phyloP scores from a whole-genome alignment of 257 asterid genomes.

The Hygrophila difformis region DNA sequence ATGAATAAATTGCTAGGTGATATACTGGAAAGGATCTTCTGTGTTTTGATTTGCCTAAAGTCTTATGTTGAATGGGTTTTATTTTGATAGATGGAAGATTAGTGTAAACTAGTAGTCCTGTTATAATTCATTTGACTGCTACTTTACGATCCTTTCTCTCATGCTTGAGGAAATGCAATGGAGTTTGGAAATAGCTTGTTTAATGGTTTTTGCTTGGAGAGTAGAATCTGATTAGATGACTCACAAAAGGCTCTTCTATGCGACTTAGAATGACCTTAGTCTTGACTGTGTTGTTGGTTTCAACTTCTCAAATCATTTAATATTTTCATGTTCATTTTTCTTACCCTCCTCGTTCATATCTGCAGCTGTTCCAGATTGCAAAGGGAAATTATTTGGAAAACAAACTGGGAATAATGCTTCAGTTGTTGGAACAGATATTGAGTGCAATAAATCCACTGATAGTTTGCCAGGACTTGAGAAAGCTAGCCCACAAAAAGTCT shows the following conservation, averaged over 20 bases:
- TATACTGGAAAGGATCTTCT: slow-evolving; percentile 1
- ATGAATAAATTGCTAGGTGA: not conserved
- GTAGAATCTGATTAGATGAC: not conserved
- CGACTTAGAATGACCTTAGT: not conserved
- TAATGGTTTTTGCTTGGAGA: not conserved
- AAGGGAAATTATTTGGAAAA: slow-evolving; percentile 35
- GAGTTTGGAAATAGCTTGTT: not conserved
- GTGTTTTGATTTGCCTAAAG: slow-evolving; percentile 7
- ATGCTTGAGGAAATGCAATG: not conserved
- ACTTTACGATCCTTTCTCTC: not conserved
- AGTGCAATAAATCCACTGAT: slow-evolving; percentile 20
- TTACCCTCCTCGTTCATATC: slow-evolving; percentile 16
- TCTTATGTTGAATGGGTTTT: not conserved
- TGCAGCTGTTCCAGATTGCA: slow-evolving; percentile 35
- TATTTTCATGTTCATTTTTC: slow-evolving; percentile 7
- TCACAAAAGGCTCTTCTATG: not conserved
- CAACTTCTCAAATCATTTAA: slow-evolving; percentile 3
- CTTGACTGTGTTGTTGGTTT: slow-evolving; percentile 5
- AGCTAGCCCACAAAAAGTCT: slow-evolving; percentile 28
- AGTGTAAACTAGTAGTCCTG: slow-evolving; percentile 4
- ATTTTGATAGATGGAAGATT: slow-evolving; percentile 2
- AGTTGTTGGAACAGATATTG: slow-evolving; percentile 23
- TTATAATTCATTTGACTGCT: not conserved
- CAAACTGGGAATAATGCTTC: slow-evolving; percentile 28
- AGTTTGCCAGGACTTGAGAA: slow-evolving; percentile 22